phyloP scores from a whole-genome alignment of 2,329 filamentous ascomycete species.

The Chrysosporium queenslandicum region DNA sequence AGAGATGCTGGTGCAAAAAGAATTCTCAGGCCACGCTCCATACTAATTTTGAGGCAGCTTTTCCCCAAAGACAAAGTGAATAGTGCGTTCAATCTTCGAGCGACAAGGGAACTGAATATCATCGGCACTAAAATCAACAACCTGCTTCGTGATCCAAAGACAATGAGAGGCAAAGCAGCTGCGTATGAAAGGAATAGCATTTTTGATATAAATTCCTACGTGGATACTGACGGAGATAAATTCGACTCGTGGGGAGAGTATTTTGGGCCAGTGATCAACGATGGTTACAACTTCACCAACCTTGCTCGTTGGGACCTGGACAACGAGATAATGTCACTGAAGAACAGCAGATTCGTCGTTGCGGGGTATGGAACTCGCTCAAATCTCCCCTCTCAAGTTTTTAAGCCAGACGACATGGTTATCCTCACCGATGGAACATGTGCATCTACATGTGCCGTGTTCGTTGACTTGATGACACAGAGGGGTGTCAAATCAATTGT shows the following conservation, averaged over 20 bases:
- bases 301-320: slow-evolving; percentile 21
- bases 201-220: slow-evolving; percentile 17
- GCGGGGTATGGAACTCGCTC: slow-evolving; percentile 24
- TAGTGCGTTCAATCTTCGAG: slow-evolving; percentile 40
- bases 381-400: slow-evolving; percentile 22
- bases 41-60: slow-evolving; percentile 24
- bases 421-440: slow-evolving; percentile 48
- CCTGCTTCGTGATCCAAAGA: slow-evolving; percentile 15
- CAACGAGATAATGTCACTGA: slow-evolving; percentile 21
- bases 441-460: slow-evolving; percentile 51
- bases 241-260: slow-evolving; percentile 33
- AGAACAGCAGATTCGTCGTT: slow-evolving; percentile 22
- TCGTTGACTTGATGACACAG: slow-evolving; percentile 46
- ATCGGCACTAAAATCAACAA: slow-evolving; percentile 24
- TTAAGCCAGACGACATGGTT: slow-evolving; percentile 29
- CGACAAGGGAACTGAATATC: slow-evolving; percentile 33
- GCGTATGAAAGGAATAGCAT: slow-evolving; percentile 9
- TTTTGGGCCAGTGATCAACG: slow-evolving; percentile 21
- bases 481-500: slow-evolving; percentile 48
- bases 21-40: too few relatives aligned
- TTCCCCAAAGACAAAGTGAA: slow-evolving; percentile 41
- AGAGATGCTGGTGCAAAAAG: too few relatives aligned
- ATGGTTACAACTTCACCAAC: slow-evolving; percentile 32
- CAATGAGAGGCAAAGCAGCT: slow-evolving; percentile 5
- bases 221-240: slow-evolving; percentile 23